These are phyloP conservation scores for Hortiboletus flavorubellus DNA, from an alignment of 768 basidiomycete genomes.

Conservation along the genomic window DNA sequence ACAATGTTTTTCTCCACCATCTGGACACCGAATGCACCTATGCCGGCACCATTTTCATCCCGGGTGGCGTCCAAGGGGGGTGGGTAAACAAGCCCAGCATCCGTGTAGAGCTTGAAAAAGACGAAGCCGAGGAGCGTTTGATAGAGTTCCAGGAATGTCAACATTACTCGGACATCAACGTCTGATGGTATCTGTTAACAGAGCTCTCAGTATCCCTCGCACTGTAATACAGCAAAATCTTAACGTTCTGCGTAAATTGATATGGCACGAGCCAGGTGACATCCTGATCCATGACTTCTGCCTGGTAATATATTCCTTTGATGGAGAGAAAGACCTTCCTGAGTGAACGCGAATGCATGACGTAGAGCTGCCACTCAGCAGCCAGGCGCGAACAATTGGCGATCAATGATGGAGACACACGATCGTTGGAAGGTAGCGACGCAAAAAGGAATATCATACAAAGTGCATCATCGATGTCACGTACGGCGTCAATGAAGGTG, in stretches of 20 bases:
- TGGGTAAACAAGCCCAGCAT: conserved; percentile 90
- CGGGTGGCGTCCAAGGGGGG: conserved; percentile 81
- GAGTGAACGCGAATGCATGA: conserved; percentile 82
- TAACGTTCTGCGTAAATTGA: conserved; percentile 91
- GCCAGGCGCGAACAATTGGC: conserved; percentile 88
- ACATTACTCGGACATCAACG: conserved; percentile 96
- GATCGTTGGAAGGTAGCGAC: conserved; percentile 80
- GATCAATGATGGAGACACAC: conserved; percentile 77
- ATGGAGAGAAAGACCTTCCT: conserved; percentile 94
- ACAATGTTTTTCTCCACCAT: conserved; percentile 32
- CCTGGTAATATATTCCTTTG: conserved; percentile 98
- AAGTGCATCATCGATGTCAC: conserved; percentile 95
- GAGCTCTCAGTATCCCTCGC: conserved; percentile 6
- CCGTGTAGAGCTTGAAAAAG: conserved; percentile 98
- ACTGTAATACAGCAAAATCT: conserved; percentile 21
- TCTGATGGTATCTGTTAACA: conserved; percentile 77
- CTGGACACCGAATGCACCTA: conserved; percentile 83
- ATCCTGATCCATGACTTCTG: conserved; percentile 87
- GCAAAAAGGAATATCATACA: conserved; percentile 95
- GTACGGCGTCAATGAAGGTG: conserved; percentile 91
- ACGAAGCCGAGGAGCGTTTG: conserved; percentile 95
- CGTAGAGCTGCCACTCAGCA: conserved; percentile 95
- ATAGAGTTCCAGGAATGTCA: conserved; percentile 97
- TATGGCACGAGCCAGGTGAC: conserved; percentile 97
- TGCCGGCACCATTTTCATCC: conserved; percentile 82